Conservation (phyloP, 164 flowering plant genomes). For the Akebia trifoliata region DNA sequence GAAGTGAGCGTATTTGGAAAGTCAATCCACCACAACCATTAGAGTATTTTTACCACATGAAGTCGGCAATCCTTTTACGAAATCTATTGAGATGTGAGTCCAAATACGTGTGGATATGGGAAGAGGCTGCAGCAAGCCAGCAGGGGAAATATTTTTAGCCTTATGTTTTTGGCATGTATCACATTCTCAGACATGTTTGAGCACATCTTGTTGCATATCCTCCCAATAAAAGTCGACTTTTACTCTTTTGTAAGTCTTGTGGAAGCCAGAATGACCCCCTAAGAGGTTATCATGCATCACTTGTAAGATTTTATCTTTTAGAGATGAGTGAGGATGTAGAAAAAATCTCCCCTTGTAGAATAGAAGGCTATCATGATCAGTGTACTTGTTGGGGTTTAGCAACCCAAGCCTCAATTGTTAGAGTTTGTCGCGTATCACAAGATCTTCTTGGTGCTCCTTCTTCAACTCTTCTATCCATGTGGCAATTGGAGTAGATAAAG, state of each 20-base stretch:
- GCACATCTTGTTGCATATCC: neutral
- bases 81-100: no score
- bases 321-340: neutral
- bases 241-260: neutral
- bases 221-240: neutral
- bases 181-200: neutral
- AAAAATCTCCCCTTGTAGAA: neutral
- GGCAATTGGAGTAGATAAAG: neutral
- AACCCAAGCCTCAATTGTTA: neutral
- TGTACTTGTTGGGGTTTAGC: neutral
- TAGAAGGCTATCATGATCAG: neutral
- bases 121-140: conserved; percentile 2
- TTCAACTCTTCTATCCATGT: neutral
- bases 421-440: neutral
- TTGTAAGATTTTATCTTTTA: no score
- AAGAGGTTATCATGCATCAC: neutral
- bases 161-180: neutral
- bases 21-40: neutral
- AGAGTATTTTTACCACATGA: neutral
- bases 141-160: neutral
- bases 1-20: neutral
- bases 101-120: neutral
- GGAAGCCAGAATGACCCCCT: neutral
- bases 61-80: no score
- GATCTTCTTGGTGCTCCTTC: neutral